A percentile compares a stretch with the other conserved stretches of the same genome.
Conservation (phyloP, 768 basidiomycete species). For the Lactarius deliciosus region DNA sequence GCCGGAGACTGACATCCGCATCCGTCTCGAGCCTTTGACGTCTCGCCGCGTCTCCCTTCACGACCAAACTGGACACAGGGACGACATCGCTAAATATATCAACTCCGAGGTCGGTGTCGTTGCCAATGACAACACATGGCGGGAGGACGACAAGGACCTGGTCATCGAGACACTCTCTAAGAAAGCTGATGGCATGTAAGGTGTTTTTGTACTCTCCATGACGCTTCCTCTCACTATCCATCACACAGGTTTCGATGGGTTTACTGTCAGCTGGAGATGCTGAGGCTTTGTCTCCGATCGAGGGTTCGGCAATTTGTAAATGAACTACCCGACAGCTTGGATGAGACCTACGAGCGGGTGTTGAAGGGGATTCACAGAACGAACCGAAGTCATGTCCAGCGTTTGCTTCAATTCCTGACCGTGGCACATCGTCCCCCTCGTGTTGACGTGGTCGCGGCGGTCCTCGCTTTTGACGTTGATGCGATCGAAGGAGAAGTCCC, state of each 20-base stretch:
- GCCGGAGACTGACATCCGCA: not conserved
- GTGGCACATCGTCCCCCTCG: not conserved
- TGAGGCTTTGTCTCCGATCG: not conserved
- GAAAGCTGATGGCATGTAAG: slow-evolving; percentile 1
- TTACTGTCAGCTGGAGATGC: not conserved
- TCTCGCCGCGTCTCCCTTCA: not conserved
- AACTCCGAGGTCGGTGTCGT: not conserved
- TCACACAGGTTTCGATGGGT: not conserved
- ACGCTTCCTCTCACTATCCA: not conserved
- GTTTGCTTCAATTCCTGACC: not conserved
- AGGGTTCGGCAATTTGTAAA: not conserved
- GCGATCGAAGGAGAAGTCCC: not conserved
- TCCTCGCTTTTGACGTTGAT: not conserved
- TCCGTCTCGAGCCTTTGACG: not conserved
- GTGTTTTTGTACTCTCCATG: not conserved
- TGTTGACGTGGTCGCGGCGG: not conserved
- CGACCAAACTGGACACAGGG: not conserved
- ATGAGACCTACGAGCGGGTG: not conserved
- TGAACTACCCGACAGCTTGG: not conserved
- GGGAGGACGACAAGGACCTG: not conserved
- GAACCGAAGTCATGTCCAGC: not conserved
- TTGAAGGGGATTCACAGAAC: not conserved
- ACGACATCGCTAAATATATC: not conserved
- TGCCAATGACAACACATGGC: not conserved
- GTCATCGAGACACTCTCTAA: not conserved